phyloP scores from a whole-genome alignment of 1,284 basidiomycete species.

The Volvariella volvacea region DNA sequence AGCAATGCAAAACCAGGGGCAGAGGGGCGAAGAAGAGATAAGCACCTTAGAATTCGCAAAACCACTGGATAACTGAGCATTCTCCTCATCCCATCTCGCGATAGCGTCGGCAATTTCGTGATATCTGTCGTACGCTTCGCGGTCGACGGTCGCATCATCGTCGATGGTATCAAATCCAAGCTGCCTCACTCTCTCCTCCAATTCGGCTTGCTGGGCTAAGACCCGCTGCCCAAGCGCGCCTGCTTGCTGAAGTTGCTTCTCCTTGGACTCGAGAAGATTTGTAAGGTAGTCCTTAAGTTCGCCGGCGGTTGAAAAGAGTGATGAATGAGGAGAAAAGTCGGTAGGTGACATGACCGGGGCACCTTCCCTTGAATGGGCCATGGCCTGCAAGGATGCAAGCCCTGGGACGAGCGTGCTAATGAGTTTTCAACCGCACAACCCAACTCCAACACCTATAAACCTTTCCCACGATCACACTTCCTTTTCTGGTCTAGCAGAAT shows the following conservation, averaged over 20 bases:
- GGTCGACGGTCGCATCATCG: constrained; percentile 52
- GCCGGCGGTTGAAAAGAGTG: constrained; percentile 42
- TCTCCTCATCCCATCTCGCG: constrained; percentile 77
- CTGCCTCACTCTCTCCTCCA: constrained; percentile 79
- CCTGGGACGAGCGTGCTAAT: constrained; percentile 7
- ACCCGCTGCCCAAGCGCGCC: constrained; percentile 88
- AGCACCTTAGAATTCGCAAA: constrained; percentile 61
- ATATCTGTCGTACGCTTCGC: constrained; percentile 65
- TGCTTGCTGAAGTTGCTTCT: constrained; percentile 84
- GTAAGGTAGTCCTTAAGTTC: constrained; percentile 76
- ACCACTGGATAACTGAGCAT: constrained; percentile 68
- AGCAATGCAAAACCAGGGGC: constrained; percentile 1
- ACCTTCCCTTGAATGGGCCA: constrained; percentile 11
- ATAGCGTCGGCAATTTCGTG: constrained; percentile 75
- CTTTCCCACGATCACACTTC: constrained; percentile 19
- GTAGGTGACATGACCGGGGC: constrained; percentile 19
- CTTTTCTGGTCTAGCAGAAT: not conserved
- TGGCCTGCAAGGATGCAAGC: constrained; percentile 26
- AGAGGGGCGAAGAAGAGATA: constrained; percentile 10
- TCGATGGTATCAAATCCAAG: constrained; percentile 54
- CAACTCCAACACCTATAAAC: not conserved
- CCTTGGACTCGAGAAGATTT: constrained; percentile 78
- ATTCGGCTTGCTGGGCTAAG: constrained; percentile 84
- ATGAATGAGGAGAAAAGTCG: constrained; percentile 23
- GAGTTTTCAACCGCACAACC: constrained; percentile 14